Evolutionary conservation across 306 rosid species (phyloP).

Genomic region (Cyclanthera cordifolia): DNA sequence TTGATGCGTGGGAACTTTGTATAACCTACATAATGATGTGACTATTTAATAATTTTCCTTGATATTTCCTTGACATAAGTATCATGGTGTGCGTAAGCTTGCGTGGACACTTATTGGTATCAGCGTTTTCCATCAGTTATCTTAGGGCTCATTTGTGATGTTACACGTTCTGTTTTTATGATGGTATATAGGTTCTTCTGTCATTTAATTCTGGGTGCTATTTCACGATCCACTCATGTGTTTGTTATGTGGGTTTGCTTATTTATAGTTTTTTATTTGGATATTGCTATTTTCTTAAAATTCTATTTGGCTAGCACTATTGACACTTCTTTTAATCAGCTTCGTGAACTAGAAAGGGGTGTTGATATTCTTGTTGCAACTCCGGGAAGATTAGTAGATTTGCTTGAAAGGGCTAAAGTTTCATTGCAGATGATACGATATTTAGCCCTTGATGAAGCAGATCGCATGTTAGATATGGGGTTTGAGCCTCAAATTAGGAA

Average conservation of each 20-base stretch:
- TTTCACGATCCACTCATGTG: background rate
- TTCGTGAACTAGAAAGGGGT: constrained; percentile 84
- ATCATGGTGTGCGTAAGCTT: background rate
- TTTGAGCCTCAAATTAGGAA: constrained; percentile 74
- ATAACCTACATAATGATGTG: background rate
- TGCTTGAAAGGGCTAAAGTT: constrained; percentile 80
- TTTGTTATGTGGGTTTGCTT: background rate
- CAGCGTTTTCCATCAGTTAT: too few relatives aligned
- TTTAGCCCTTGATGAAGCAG: constrained; percentile 73
- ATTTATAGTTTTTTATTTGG: background rate
- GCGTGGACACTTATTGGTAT: too few relatives aligned
- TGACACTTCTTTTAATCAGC: constrained; percentile 32
- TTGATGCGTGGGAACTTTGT: background rate
- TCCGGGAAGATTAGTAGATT: constrained; percentile 91
- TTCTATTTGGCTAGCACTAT: constrained; percentile 2
- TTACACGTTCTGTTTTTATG: background rate
- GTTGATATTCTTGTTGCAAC: constrained; percentile 94
- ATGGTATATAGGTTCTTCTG: background rate
- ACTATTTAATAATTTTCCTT: background rate
- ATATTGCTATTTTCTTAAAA: background rate
- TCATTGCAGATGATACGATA: constrained; percentile 63
- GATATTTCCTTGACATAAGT: background rate
- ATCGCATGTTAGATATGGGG: constrained; percentile 75
- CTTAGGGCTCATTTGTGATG: background rate
- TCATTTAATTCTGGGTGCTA: background rate